phyloP scores from a whole-genome alignment of 2,329 filamentous ascomycete species.

The Aspergillus tamarii region DNA sequence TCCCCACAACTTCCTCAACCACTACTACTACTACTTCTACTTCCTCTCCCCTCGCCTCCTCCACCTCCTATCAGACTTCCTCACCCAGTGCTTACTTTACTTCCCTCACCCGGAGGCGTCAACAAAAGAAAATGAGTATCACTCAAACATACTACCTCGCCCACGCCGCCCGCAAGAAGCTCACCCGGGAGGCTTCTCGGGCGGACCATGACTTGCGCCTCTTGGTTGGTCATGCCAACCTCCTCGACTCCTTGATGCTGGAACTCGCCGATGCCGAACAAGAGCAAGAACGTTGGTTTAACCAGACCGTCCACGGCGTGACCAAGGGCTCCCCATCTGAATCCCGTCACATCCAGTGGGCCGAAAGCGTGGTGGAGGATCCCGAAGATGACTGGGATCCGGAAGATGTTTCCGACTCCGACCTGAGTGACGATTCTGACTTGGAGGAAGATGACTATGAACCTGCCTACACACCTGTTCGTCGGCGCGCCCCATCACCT shows the following conservation, averaged over 20 bases:
- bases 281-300: constrained; percentile 97
- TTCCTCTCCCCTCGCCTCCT: constrained; percentile 21
- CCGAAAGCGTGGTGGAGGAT: constrained; percentile 75
- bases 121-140: constrained; percentile 90
- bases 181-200: constrained; percentile 85
- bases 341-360: constrained; percentile 80
- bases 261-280: constrained; percentile 90
- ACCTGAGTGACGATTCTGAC: constrained; percentile 59
- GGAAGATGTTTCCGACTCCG: constrained; percentile 63
- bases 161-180: constrained; percentile 94
- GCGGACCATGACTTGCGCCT: constrained; percentile 93
- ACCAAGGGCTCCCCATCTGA: constrained; percentile 58
- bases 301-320: constrained; percentile 84
- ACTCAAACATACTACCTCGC: constrained; percentile 98
- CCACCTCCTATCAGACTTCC: constrained; percentile 30
- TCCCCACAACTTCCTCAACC: constrained; percentile 16
- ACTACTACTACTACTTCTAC: constrained; percentile 22
- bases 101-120: constrained; percentile 41
- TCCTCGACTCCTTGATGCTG: constrained; percentile 91
- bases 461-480: constrained; percentile 41
- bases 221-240: constrained; percentile 96
- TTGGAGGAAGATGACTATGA: constrained; percentile 40
- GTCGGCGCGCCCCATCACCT: constrained; percentile 36
- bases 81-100: constrained; percentile 44
- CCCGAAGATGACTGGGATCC: constrained; percentile 70